phyloP scores from a whole-genome alignment of 2,329 filamentous ascomycete species.

The Claviceps africana region DNA sequence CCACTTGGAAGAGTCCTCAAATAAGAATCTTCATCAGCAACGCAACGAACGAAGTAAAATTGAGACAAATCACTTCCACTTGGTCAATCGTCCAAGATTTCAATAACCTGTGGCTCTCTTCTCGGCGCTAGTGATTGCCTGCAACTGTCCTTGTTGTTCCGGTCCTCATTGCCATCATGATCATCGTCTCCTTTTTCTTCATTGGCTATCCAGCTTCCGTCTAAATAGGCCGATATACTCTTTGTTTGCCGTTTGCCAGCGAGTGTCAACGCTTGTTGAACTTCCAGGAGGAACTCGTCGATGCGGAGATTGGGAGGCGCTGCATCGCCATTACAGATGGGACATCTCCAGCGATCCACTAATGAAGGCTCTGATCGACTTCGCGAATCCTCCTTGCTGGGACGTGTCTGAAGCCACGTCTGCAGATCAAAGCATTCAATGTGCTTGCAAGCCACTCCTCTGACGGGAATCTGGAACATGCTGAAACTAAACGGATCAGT shows the following conservation, averaged over 20 bases:
- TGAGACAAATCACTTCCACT: not conserved
- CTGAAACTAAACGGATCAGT: conserved; percentile 51
- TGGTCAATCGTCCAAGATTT: conserved; percentile 15
- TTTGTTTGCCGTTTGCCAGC: conserved; percentile 13
- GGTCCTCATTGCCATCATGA: conserved; percentile 5
- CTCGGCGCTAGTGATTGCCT: not conserved
- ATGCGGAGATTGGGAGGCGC: conserved; percentile 56
- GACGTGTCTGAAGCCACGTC: conserved; percentile 60
- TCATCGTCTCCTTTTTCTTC: conserved; percentile 17
- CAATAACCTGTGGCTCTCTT: conserved; percentile 10
- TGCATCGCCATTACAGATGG: conserved; percentile 65
- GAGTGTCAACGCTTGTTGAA: conserved; percentile 38
- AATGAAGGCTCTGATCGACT: conserved; percentile 32
- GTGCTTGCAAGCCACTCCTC: conserved; percentile 57
- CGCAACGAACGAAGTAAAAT: not conserved
- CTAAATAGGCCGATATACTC: conserved; percentile 15
- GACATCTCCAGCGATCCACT: conserved; percentile 72
- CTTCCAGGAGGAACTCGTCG: conserved; percentile 57
- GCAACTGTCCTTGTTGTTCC: not conserved
- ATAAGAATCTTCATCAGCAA: not conserved
- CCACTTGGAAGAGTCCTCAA: not conserved
- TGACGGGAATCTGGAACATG: conserved; percentile 58
- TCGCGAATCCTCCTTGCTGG: conserved; percentile 26
- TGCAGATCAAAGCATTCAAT: conserved; percentile 82
- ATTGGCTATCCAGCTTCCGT: conserved; percentile 22